Base-by-base conservation (phyloP, 169 alveolate species). In the Plasmodium yoelii region DNA sequence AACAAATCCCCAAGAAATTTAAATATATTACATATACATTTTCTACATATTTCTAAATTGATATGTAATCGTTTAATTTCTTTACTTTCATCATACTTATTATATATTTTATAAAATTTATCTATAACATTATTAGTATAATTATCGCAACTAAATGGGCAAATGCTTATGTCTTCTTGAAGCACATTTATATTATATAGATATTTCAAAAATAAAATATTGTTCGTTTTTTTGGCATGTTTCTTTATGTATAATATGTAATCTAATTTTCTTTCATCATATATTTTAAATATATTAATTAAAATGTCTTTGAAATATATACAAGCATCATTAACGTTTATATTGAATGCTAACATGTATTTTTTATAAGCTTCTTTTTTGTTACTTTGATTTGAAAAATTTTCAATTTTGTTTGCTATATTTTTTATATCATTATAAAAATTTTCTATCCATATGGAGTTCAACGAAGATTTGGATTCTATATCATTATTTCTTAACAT, bases 341-440 rank as follows among this genome's bases (percentile, higher is more conserved):
- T 63, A 7, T 74, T 63, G 1, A 75, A 42, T n/a, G 67, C 46
- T 39, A 34, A 13, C 9, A 75, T 53, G 49, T 75, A 55, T 56
- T 63, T 75, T 47, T 47, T 22, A 26, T 61, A 65, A 13, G n/a
- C 22, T 12, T 15, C 53, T 8, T 49, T 28, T 39, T 63, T 75
- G 42, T 34, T 55, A 8, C 44, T 63, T 63, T 67, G 75, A 60
- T 75, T 60, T 28, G 47, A 55, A 19, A 75, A 39, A 7, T 47
- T 18, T 42, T 15, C 24, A 10, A 75, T 47, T 47, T 75, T 63
- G n/a, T 75, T 75, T 60, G 75, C 34, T 61, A 75, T 47, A 10
- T 18, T 75, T 63, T 75, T 75, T 60, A 75, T 75, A 53, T 75
- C 64, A 49, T 75, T n/a, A 63, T 75, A 75, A 63, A 46, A 75